Conservation (phyloP, 495 filamentous ascomycete genomes). For the Aspergillus indologenus region DNA sequence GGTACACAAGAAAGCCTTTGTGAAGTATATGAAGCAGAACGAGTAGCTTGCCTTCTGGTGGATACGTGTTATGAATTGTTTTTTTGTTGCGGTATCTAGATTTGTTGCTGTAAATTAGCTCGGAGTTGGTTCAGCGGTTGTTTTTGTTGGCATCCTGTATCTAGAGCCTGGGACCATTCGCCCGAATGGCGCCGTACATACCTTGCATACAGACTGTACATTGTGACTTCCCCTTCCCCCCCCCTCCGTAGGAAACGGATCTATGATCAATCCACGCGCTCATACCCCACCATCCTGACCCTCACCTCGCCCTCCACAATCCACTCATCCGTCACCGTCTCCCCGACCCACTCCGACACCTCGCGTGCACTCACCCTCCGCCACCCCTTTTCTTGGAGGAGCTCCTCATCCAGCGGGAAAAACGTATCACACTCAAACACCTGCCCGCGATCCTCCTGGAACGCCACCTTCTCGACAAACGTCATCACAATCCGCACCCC, state of each 20-base stretch:
- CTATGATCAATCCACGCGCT: conserved; percentile 28
- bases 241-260: no score
- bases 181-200: conserved; percentile 1
- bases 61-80: neutral
- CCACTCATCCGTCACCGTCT: conserved; percentile 40
- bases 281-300: conserved; percentile 47
- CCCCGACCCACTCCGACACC: conserved; percentile 45
- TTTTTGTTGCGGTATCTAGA: neutral
- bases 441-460: conserved; percentile 38
- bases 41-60: conserved; percentile 52
- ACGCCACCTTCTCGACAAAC: conserved; percentile 36
- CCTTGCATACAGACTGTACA: neutral
- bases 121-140: conserved; percentile 1
- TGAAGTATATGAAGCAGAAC: conserved; percentile 84
- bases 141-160: conserved; percentile 3
- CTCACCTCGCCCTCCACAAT: conserved; percentile 40
- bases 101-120: conserved; percentile 13
- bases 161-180: neutral
- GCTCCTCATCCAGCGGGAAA: conserved; percentile 59
- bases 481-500: conserved; percentile 46
- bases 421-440: conserved; percentile 86
- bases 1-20: conserved; percentile 96
- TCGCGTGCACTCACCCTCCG: conserved; percentile 34
- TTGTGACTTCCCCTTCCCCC: neutral
- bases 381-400: conserved; percentile 33